These are phyloP conservation scores for Leccinum imitatum DNA, from an alignment of 768 basidiomycete genomes.

Conservation along the genomic window DNA sequence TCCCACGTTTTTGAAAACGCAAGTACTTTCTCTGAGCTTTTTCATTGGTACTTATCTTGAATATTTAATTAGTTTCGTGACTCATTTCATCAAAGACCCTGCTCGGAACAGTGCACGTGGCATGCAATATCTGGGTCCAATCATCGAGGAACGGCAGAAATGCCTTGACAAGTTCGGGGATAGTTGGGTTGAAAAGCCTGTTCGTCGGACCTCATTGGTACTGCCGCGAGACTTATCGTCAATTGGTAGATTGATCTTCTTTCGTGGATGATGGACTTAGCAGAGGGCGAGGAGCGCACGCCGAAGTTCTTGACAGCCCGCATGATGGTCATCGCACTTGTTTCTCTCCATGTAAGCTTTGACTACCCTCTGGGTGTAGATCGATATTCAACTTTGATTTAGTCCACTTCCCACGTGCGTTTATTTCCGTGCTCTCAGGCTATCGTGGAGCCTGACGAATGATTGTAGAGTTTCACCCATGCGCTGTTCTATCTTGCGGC, in stretches of 20 bases:
- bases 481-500: neutral
- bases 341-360: conserved; percentile 15
- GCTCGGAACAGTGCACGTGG: neutral
- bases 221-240: neutral
- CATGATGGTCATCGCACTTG: neutral
- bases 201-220: neutral
- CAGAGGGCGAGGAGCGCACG: neutral
- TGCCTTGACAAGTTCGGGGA: neutral
- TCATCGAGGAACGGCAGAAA: conserved; percentile 2
- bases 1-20: neutral
- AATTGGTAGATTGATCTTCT: neutral
- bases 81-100: neutral
- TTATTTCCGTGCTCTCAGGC: neutral
- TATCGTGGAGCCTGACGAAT: neutral
- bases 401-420: neutral
- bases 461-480: neutral
- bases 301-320: neutral
- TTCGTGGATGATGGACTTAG: neutral
- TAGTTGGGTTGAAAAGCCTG: neutral
- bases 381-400: neutral
- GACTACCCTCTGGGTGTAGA: neutral
- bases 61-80: neutral
- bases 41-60: neutral
- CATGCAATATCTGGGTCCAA: conserved; percentile 1
- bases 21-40: neutral